These are phyloP conservation scores for Sparassis latifolia DNA, from an alignment of 1,284 basidiomycete species.

Conservation along the genomic window DNA sequence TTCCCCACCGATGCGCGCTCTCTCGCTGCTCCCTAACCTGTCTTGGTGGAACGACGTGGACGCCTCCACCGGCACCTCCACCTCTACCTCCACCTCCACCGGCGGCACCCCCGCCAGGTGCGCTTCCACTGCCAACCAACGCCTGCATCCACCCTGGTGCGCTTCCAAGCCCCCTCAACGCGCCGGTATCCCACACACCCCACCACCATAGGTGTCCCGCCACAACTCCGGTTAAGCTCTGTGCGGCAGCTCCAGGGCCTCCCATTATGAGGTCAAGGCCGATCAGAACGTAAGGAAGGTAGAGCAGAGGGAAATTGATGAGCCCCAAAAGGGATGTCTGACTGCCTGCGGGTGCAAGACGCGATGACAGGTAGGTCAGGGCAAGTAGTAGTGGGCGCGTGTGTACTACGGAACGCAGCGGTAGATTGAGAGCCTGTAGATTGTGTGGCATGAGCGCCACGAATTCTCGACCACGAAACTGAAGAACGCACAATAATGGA, in stretches of 20 bases:
- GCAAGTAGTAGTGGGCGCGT: conserved; percentile 63
- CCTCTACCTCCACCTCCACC: conserved; percentile 16
- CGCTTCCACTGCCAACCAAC: conserved; percentile 25
- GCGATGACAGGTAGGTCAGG: conserved; percentile 62
- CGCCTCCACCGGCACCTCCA: conserved; percentile 20
- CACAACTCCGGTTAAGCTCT: conserved; percentile 62
- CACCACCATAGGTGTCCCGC: conserved; percentile 80
- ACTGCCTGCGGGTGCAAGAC: conserved; percentile 57
- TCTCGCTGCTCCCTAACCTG: conserved; percentile 15
- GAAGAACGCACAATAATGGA: conserved; percentile 26
- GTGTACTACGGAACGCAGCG: conserved; percentile 53
- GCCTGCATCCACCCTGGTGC: conserved; percentile 35
- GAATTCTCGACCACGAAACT: neutral
- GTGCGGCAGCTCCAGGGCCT: conserved; percentile 53
- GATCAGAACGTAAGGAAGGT: conserved; percentile 73
- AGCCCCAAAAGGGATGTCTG: conserved; percentile 73
- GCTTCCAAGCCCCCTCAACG: conserved; percentile 18
- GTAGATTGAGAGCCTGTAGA: conserved; percentile 51
- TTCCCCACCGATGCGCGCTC: conserved; percentile 33
- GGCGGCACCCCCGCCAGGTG: conserved; percentile 12
- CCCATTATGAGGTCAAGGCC: conserved; percentile 63
- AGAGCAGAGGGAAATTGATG: conserved; percentile 61
- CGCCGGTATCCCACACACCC: conserved; percentile 42
- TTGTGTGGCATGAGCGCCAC: neutral
- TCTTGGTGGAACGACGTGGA: conserved; percentile 26